Evolutionary conservation across 2,329 filamentous ascomycete genomes (phyloP), one percentile per base, ranked within the genome.

Genomic region (Botryosphaeria dothidea): DNA sequence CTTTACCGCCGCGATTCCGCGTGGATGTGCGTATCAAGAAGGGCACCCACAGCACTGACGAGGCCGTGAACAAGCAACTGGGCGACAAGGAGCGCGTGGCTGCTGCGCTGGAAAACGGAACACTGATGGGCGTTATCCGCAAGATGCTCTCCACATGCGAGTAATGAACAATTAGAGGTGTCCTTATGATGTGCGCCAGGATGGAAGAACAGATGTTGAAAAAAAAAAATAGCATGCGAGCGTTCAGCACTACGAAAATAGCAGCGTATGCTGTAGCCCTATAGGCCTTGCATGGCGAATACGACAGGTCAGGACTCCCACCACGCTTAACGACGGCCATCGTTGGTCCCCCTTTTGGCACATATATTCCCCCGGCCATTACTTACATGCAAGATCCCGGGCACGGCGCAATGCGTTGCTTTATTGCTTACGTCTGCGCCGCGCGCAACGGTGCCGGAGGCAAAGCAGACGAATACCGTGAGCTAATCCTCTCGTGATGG

Each of bases 51-150:
- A 92, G 88, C 69, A 96, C 96, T 67, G 94, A 92, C 51, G 93
- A 97, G 68, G 93, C 97, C 76, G 93, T 97, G 61, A 97, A 96
- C 81, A 97, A 97, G 83, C 95, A 99, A 79, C 82, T 99, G 48
- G 92, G 89, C 36, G 95, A 99, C 80, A 99, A 98, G 83, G 95
- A 99, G 81, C 85, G 95, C 67, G 95, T 99, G 49, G 93, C 94
- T 1, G 95, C 95, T 9, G 95, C 95, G 6, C 82, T 97, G 71
- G 95, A 98, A 79, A 99, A 99, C 75, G 91, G 92, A 65, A 96
- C 92, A 1, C 81, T 99, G 66, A 92, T 92, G 83, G 89, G 89
- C 45, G 92, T 97, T 34, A 84, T 99, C 68, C 88, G 92, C 75
- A 97, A 95, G 79, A 98, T 99, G 95, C 84, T 98, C 68, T 89